These are phyloP conservation scores for Waltergamsia citrina DNA, from an alignment of 2,329 filamentous ascomycete genomes.

Conservation along the genomic window DNA sequence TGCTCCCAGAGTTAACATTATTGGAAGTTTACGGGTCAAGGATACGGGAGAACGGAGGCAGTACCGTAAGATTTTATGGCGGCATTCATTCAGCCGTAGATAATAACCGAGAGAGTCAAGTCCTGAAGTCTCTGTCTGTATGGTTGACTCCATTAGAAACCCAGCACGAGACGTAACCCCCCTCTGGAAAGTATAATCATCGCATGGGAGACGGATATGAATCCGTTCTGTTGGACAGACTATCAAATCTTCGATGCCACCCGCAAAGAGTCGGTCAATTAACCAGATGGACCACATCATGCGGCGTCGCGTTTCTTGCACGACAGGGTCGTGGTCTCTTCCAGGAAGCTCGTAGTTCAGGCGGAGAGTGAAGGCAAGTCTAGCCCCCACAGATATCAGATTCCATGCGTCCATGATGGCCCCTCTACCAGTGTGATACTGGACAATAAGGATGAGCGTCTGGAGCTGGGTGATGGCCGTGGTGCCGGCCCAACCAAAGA, in stretches of 20 bases:
- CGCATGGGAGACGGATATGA: slow-evolving; percentile 13
- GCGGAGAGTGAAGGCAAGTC: slow-evolving; percentile 14
- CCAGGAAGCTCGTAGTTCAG: slow-evolving; percentile 16
- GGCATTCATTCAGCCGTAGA: slow-evolving; percentile 11
- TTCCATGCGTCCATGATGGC: slow-evolving; percentile 12
- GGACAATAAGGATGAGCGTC: slow-evolving; percentile 10
- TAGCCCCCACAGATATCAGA: slow-evolving; percentile 11
- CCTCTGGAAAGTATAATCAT: slow-evolving; percentile 14
- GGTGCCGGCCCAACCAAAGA: slow-evolving; percentile 43
- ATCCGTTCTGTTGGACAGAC: slow-evolving; percentile 13
- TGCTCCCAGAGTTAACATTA: too few relatives aligned
- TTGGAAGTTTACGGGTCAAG: too few relatives aligned
- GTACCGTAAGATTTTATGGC: slow-evolving; percentile 14
- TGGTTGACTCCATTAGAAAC: slow-evolving; percentile 5
- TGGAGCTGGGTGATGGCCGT: slow-evolving; percentile 42
- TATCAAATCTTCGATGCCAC: slow-evolving; percentile 16
- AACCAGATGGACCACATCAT: slow-evolving; percentile 16
- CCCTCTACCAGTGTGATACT: slow-evolving; percentile 7
- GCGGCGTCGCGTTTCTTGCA: slow-evolving; percentile 13
- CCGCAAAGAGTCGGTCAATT: slow-evolving; percentile 13
- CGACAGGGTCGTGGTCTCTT: slow-evolving; percentile 8
- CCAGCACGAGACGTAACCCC: slow-evolving; percentile 10
- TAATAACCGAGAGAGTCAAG: slow-evolving; percentile 11
- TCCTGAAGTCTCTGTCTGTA: slow-evolving; percentile 1
- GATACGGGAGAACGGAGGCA: too few relatives aligned